Base-by-base conservation (phyloP, 1,139 yeast species). In the Pneumocystis murina region DNA sequence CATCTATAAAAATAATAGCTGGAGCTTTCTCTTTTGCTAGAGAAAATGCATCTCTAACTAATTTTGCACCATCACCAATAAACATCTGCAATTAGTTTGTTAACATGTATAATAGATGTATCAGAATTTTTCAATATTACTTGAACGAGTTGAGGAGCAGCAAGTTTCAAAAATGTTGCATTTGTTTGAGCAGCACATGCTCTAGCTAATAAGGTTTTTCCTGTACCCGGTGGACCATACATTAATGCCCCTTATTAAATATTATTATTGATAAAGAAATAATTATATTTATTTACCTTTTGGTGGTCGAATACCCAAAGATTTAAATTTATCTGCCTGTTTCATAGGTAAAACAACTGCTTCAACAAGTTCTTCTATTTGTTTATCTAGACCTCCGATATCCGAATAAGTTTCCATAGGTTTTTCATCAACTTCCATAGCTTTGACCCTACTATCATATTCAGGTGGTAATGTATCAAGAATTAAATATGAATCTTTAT, bases 171-270 rank as follows among this genome's bases (percentile, higher is more conserved):
- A 74, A 92, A 92, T 0, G 98, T 92, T n/a, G 98, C 98, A 67
- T 94, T 95, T 0, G 96, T 87, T 75, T 92, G 97, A 5, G 98
- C 98, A 16, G 99, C 99, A 82, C 98, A 92, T 1, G 98, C 98
- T 74, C 98, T 83, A 5, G 99, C 99, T 69, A 92, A 80, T 68
- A 92, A 80, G 0, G 98, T 92, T 76, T 92, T 92, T 75, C 99
- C 99, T 1, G 99, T 92, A 72, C 99, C 99, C 62, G 99, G 99
- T 20, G 99, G 98, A 10, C 99, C 99, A 74, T 92, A 92, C 98
- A 92, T 92, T 66, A 92, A 79, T 0, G 97, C 98, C 70, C 98
- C 70, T 64, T 20, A 17, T 10, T 17, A 16, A 28, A 33, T 24
- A 12, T 36, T 12, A 61, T 33, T 55, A 20, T 8, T 48, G 20